These are phyloP conservation scores for Botrytis fragariae DNA, from an alignment of 2,329 filamentous ascomycete genomes.

Conservation along the genomic window DNA sequence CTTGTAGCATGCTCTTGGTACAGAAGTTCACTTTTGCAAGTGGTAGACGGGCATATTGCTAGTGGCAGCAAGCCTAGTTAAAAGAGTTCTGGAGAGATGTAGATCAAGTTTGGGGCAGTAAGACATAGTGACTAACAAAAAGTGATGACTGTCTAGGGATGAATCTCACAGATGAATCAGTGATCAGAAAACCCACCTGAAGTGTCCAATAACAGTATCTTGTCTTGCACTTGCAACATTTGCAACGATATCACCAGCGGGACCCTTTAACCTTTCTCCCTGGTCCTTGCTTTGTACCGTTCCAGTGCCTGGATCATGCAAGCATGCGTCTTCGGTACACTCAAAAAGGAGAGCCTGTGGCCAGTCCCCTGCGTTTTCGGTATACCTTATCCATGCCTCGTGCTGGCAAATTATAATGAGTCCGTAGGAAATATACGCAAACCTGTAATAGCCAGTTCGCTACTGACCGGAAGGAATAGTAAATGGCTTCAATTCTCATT, in stretches of 20 bases:
- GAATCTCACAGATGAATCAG: not conserved
- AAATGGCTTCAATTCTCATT: not conserved
- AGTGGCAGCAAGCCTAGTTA: not conserved
- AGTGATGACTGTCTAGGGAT: not conserved
- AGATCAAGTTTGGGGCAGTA: not conserved
- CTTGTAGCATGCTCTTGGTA: not conserved
- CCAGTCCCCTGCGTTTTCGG: not conserved
- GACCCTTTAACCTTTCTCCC: not conserved
- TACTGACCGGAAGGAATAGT: not conserved
- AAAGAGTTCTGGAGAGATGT: too few relatives aligned
- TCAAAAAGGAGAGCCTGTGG: not conserved
- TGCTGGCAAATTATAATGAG: not conserved
- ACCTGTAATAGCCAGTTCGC: not conserved
- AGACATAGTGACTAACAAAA: not conserved
- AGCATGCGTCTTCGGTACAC: not conserved
- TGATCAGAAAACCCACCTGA: not conserved
- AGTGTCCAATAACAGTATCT: not conserved
- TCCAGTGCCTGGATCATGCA: not conserved
- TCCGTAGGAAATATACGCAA: not conserved
- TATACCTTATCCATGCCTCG: not conserved
- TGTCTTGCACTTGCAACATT: not conserved
- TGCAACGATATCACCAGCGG: not conserved
- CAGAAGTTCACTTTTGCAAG: not conserved
- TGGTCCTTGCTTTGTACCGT: not conserved
- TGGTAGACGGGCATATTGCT: not conserved